Evolutionary conservation across 495 filamentous ascomycete genomes (phyloP).

Genomic region (Pyrenula massariospora): DNA sequence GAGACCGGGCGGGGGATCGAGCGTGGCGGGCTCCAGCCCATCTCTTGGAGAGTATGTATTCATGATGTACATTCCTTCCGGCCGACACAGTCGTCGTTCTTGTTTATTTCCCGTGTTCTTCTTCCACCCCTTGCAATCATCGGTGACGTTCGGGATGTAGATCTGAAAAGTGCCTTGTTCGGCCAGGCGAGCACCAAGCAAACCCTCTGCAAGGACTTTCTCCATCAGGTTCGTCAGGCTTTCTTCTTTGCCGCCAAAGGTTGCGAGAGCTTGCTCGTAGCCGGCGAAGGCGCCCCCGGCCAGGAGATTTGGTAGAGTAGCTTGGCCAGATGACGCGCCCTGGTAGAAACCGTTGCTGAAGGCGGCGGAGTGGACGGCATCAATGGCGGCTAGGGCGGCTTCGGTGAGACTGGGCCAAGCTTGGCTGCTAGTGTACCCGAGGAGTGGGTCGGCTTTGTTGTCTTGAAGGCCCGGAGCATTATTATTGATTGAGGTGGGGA

Average conservation of each 20-base stretch:
- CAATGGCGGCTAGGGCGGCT: not conserved
- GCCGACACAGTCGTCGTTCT: not conserved
- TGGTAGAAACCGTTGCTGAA: not conserved
- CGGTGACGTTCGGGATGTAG: not conserved
- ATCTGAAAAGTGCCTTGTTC: not conserved
- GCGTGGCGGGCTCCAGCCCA: not conserved
- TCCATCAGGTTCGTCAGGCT: not conserved
- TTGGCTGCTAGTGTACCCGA: too few relatives aligned
- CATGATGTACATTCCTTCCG: not conserved
- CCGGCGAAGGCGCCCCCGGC: not conserved
- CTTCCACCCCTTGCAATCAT: not conserved
- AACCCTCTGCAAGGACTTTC: not conserved
- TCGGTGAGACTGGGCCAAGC: not conserved
- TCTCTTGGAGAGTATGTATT: not conserved
- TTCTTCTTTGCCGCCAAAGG: not conserved
- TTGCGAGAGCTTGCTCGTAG: not conserved
- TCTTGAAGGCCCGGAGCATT: not conserved
- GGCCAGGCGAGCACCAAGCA: not conserved
- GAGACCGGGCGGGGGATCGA: not conserved
- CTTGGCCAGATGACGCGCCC: not conserved
- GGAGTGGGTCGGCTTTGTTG: not conserved
- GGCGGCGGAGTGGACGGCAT: not conserved
- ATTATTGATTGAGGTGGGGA: not conserved
- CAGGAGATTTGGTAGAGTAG: not conserved
- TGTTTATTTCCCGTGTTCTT: not conserved